Conservation (phyloP, 192 early-diverging fungal genomes). For the Powellomyces hirtus region DNA sequence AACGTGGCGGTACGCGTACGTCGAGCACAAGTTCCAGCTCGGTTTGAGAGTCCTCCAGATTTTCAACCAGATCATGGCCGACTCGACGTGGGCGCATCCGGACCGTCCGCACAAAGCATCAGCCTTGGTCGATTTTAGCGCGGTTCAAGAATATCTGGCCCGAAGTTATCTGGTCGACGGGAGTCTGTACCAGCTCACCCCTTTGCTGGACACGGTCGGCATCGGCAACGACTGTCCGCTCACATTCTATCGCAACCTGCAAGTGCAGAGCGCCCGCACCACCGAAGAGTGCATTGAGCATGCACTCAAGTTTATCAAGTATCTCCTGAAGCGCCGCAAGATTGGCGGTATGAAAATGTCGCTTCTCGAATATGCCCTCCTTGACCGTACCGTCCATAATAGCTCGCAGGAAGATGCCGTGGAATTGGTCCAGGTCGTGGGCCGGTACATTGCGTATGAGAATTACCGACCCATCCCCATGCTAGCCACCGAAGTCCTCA, state of each 20-base stretch:
- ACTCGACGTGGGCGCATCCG: constrained; percentile 29
- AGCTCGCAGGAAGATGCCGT: constrained; percentile 5
- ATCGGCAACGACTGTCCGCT: constrained; percentile 28
- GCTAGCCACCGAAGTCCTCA: constrained; percentile 37
- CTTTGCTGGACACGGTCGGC: constrained; percentile 38
- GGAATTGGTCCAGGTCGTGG: constrained; percentile 49
- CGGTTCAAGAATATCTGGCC: constrained; percentile 33
- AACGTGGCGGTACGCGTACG: constrained; percentile 41
- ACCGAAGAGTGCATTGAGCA: constrained; percentile 40
- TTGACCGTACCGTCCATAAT: constrained; percentile 37
- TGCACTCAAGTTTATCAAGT: constrained; percentile 36
- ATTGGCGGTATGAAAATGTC: constrained; percentile 7
- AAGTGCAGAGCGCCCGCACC: constrained; percentile 12
- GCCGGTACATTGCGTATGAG: constrained; percentile 44
- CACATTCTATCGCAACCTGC: constrained; percentile 11
- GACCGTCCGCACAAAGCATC: background rate
- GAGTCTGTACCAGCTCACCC: constrained; percentile 34
- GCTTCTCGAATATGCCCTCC: constrained; percentile 44
- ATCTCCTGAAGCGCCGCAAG: constrained; percentile 34
- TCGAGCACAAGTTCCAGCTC: constrained; percentile 41
- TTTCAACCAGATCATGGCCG: constrained; percentile 41
- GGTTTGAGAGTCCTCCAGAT: constrained; percentile 39
- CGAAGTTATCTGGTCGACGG: constrained; percentile 33
- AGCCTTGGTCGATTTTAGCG: background rate
- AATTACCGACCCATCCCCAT: constrained; percentile 31